Percentiles rank a stretch among this genome's conserved stretches.
Conservation (phyloP, 768 basidiomycete genomes). For the Tephrocybe rancida region DNA sequence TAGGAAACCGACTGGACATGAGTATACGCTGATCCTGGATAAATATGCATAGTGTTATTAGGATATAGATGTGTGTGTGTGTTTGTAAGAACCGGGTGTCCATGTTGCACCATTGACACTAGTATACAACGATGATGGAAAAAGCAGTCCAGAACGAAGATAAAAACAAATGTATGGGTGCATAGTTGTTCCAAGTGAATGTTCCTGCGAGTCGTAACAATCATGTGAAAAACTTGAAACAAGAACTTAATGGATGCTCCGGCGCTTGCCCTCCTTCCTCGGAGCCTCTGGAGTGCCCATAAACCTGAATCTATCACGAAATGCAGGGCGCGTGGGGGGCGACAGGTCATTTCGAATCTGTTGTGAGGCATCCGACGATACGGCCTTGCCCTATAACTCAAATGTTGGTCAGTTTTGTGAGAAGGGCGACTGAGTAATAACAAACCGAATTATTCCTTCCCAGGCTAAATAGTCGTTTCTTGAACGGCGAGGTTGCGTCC, state of each 20-base stretch:
- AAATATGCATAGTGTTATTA: too few species aligned
- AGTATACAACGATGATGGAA: neutral
- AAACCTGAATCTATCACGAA: conserved; percentile 35
- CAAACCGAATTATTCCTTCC: conserved; percentile 40
- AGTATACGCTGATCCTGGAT: too few species aligned
- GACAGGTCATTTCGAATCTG: neutral
- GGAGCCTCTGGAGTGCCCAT: conserved; percentile 39
- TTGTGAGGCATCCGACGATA: neutral
- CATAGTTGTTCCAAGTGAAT: neutral
- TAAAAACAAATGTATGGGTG: neutral
- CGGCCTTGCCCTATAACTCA: conserved; percentile 13
- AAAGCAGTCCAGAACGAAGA: too few species aligned
- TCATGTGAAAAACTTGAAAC: too few species aligned
- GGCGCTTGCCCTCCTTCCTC: conserved; percentile 36
- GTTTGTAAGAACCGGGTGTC: too few species aligned
- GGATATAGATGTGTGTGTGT: too few species aligned
- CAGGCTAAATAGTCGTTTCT: conserved; percentile 40
- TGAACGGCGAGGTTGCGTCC: conserved; percentile 8
- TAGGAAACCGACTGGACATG: neutral
- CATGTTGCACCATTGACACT: neutral
- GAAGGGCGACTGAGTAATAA: conserved; percentile 11
- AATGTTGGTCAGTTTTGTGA: neutral
- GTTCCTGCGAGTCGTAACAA: too few species aligned
- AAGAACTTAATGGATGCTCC: conserved; percentile 34
- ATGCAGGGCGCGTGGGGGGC: conserved; percentile 26